Base-by-base conservation (phyloP, 306 rosid species). In the Ochetophila trinervis region DNA sequence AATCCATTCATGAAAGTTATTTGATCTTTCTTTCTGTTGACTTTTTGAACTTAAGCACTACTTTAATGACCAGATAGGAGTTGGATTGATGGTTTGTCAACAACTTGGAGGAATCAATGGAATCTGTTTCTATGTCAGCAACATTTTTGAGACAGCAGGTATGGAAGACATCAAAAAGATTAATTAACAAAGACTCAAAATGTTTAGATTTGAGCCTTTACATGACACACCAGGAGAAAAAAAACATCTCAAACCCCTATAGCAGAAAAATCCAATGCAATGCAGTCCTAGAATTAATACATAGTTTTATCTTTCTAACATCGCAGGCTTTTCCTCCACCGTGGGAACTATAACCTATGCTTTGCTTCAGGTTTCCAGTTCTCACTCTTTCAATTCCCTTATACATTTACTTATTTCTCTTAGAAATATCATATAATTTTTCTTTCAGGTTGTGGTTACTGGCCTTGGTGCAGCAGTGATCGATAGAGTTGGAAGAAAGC, bases 61-160 rank as follows among this genome's bases (percentile, higher is more conserved):
- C 60, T 4, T 55, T 17, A 13, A 53, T 69, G 73, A 62, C 24
- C 83, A 93, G 98, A 89, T 93, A 47, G 98, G 84, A 72, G 72
- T 87, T 51, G 98, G 98, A 17, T 75, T 89, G 60, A 89, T 89
- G 96, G 79, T 85, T 24, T 93, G 95, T 75, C 98, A 93, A 79
- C 98, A 89, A 78, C 66, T 89, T 4, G 98, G 98, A 20, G 98
- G 98, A 73, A 87, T 92, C 83, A 92, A 92, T 18, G 95, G 86
- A 60, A 42, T 92, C 68, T 79, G 85, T 76, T 92, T 92, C 73
- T 92, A 92, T 48, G 49, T 73, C 66, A 86, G 91, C 78, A 72
- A 84, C 73, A 93, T 93, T 60, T 93, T 89, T 71, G 94, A 85
- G 57, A 74, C 68, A 74, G 98, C 94, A 74, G 94, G 98, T 93